Conservation (phyloP, 331 rosid genomes). For the Spiraea crenata region DNA sequence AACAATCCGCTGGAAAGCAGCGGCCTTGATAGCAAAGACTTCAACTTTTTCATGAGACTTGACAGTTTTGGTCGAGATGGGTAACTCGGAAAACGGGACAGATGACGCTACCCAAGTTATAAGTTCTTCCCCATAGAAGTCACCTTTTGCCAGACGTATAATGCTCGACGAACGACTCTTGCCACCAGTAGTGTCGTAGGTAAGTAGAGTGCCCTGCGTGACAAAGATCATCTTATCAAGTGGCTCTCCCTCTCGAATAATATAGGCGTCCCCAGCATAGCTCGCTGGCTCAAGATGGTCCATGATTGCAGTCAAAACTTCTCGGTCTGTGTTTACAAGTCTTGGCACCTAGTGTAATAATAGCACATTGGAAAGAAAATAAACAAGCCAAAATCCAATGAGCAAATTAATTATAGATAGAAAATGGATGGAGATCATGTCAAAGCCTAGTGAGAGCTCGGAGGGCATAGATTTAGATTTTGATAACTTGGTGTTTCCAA, state of each 20-base stretch:
- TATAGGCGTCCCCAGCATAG: background rate
- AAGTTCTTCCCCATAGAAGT: background rate
- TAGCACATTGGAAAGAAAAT: background rate
- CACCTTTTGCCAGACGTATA: background rate
- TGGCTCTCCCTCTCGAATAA: slow-evolving; percentile 12
- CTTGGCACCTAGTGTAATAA: background rate
- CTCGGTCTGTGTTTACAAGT: background rate
- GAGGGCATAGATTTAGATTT: too few species aligned
- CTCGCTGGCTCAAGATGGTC: background rate
- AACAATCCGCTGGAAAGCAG: too few species aligned
- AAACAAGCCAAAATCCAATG: background rate
- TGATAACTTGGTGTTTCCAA: too few species aligned
- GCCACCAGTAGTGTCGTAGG: background rate
- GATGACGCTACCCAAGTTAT: background rate
- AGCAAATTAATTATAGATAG: background rate
- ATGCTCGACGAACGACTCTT: background rate
- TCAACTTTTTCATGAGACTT: too few species aligned
- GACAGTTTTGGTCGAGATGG: background rate
- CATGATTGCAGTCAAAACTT: background rate
- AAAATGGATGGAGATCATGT: too few species aligned
- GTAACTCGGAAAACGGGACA: background rate
- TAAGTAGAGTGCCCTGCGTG: background rate
- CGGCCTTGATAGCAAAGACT: too few species aligned
- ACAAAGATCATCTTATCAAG: background rate
- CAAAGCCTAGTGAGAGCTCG: too few species aligned